phyloP scores from a whole-genome alignment of 2,329 filamentous ascomycete species.

The Microcyclospora pomicola region DNA sequence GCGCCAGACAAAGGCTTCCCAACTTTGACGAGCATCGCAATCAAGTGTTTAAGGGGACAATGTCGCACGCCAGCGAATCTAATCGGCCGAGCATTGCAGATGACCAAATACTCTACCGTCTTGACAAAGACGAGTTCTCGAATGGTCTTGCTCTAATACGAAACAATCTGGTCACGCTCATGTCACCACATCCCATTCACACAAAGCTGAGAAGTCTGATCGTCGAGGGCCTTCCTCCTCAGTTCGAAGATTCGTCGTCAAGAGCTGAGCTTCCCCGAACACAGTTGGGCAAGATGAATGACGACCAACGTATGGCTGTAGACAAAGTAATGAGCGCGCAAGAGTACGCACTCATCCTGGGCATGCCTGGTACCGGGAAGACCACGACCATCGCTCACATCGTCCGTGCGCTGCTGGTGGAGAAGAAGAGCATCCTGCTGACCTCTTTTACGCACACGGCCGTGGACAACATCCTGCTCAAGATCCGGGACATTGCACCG shows the following conservation, averaged over 20 bases:
- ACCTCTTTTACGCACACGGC: slow-evolving; percentile 96
- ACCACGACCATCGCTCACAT: slow-evolving; percentile 98
- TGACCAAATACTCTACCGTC: slow-evolving; percentile 55
- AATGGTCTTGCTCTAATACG: slow-evolving; percentile 92
- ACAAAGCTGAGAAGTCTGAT: slow-evolving; percentile 60
- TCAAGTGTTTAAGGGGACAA: slow-evolving; percentile 80
- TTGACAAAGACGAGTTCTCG: slow-evolving; percentile 97
- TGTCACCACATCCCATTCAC: slow-evolving; percentile 36
- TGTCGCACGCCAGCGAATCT: slow-evolving; percentile 56
- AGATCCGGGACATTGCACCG: slow-evolving; percentile 49
- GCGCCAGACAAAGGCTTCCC: slow-evolving; percentile 59
- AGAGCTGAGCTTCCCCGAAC: slow-evolving; percentile 10
- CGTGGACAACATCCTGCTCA: slow-evolving; percentile 93
- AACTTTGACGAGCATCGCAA: slow-evolving; percentile 66
- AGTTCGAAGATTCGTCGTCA: slow-evolving; percentile 46
- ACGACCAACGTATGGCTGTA: slow-evolving; percentile 75
- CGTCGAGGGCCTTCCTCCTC: slow-evolving; percentile 59
- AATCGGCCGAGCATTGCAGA: slow-evolving; percentile 17
- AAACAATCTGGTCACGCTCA: slow-evolving; percentile 85
- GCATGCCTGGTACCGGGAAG: slow-evolving; percentile 97
- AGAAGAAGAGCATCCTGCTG: slow-evolving; percentile 82
- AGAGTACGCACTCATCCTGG: slow-evolving; percentile 92
- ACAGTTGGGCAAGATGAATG: slow-evolving; percentile 47
- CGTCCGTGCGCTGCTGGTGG: slow-evolving; percentile 73
- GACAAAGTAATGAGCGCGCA: slow-evolving; percentile 90